Percentiles rank a stretch among this genome's conserved stretches.
phyloP scores from a whole-genome alignment of 441 rosid genomes.

The Aleurites moluccanus region DNA sequence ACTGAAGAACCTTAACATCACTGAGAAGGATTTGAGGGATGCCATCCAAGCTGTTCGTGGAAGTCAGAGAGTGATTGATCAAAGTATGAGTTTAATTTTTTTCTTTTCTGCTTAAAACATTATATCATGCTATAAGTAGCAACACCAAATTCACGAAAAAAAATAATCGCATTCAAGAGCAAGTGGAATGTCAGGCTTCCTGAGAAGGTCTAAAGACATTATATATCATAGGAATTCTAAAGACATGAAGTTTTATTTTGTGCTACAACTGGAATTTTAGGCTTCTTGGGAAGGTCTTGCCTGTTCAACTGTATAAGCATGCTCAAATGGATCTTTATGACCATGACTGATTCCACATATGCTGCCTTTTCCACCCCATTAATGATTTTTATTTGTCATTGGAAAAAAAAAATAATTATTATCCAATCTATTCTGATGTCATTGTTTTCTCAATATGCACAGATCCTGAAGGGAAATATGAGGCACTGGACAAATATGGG shows the following conservation, averaged over 20 bases:
- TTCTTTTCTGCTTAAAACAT: not conserved
- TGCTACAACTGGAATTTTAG: not conserved
- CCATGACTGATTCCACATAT: not conserved
- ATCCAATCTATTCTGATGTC: not conserved
- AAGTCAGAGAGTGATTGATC: conserved; percentile 89
- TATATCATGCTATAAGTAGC: not conserved
- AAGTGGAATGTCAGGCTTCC: no score
- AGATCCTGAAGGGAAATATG: conserved; percentile 74
- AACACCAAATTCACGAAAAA: not conserved
- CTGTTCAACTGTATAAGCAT: not conserved
- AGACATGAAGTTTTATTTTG: not conserved
- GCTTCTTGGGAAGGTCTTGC: not conserved
- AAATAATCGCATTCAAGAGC: not conserved
- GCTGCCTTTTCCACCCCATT: not conserved
- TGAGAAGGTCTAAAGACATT: not conserved
- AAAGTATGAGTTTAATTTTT: conserved; percentile 45
- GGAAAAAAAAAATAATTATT: no score
- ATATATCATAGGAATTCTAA: not conserved
- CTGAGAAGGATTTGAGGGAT: conserved; percentile 62
- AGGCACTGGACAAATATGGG: conserved; percentile 57
- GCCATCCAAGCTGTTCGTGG: conserved; percentile 76
- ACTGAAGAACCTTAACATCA: conserved; percentile 53
- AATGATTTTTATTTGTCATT: not conserved
- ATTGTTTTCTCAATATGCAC: conserved; percentile 19
- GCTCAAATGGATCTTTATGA: not conserved